Base-by-base conservation (phyloP, 148 eudicot genomes). In the Talinum fruticosum region DNA sequence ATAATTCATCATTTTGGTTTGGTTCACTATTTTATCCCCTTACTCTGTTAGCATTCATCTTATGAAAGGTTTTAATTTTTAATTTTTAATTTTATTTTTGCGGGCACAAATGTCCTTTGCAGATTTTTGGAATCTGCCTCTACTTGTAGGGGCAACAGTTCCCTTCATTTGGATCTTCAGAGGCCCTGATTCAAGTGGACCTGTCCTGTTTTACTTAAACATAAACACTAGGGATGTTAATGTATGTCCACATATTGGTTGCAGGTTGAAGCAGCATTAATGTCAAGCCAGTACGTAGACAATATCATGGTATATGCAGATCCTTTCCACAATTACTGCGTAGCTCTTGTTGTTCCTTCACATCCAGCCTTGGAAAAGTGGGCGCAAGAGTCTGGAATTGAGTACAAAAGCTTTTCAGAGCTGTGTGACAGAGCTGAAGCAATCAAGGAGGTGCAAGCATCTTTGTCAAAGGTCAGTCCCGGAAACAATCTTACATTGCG, bases 251-350 rank as follows among this genome's bases (percentile, higher is more conserved):
- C 35, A 21, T 79, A 51, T 72, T 71, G 35, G 73, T 75, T 85
- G 82, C 84, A 95, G 99, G 93, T 88, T 81, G 99, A 95, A 86
- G 94, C 99, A 78, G 90, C 91, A 75, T 84, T 95, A 65, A n/a
- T 41, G 66, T 80, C 90, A 37, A 87, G 94, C 87, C 87, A 79
- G 49, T 91, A 86, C 51, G 94, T 95, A n/a, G 99, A 88, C 66
- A 91, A 86, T 76, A 77, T 92, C 62, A 92, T 95, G 99, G 83
- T 91, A 49, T 76, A 91, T 80, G 99, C 91, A 75, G 99, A 95
- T 83, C 99, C 99, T n/a, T 90, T 84, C 93, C 94, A 87, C 80
- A 89, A 37, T 79, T 86, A 74, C 78, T 91, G 97, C 80, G 97
- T 95, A 34, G 97, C 96, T 33, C 87, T 95, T 69, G 91, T 95